Evolutionary conservation across 768 basidiomycete genomes (phyloP).

Genomic region (Boletus tylopilopsis): DNA sequence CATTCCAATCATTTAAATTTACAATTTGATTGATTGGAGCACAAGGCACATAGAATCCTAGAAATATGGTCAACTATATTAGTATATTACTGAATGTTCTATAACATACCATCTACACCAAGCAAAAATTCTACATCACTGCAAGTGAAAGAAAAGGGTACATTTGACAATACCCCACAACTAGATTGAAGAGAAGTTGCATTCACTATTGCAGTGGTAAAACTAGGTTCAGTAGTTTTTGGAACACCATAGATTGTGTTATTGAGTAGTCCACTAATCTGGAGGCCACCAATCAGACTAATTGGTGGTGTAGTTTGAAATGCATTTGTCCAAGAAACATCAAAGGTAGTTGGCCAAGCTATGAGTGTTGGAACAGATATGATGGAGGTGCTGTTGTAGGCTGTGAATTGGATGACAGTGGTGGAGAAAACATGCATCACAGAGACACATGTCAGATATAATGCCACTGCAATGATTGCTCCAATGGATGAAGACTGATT

Average conservation of each 20-base stretch:
- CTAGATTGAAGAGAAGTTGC: conserved; percentile 4
- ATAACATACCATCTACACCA: neutral
- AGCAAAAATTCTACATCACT: too few species aligned
- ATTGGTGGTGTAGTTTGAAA: conserved; percentile 1
- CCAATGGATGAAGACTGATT: conserved; percentile 8
- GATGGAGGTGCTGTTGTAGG: conserved; percentile 4
- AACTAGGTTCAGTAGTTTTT: neutral
- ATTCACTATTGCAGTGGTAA: conserved; percentile 9
- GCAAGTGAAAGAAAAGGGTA: too few species aligned
- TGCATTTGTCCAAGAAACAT: neutral
- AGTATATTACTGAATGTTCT: neutral
- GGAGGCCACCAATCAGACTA: neutral
- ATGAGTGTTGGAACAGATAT: neutral
- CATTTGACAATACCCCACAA: conserved; percentile 10
- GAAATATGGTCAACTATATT: neutral
- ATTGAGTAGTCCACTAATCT: conserved; percentile 6
- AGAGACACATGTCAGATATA: conserved; percentile 18
- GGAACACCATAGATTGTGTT: conserved; percentile 14
- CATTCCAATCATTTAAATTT: too few species aligned
- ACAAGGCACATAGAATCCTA: too few species aligned
- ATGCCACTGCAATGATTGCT: conserved; percentile 6
- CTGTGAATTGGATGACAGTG: conserved; percentile 18
- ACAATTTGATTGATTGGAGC: neutral
- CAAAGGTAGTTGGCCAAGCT: conserved; percentile 5
- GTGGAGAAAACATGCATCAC: conserved; percentile 19